These are phyloP conservation scores for Claviceps paspali DNA, from an alignment of 2,329 filamentous ascomycete genomes.

Conservation along the genomic window DNA sequence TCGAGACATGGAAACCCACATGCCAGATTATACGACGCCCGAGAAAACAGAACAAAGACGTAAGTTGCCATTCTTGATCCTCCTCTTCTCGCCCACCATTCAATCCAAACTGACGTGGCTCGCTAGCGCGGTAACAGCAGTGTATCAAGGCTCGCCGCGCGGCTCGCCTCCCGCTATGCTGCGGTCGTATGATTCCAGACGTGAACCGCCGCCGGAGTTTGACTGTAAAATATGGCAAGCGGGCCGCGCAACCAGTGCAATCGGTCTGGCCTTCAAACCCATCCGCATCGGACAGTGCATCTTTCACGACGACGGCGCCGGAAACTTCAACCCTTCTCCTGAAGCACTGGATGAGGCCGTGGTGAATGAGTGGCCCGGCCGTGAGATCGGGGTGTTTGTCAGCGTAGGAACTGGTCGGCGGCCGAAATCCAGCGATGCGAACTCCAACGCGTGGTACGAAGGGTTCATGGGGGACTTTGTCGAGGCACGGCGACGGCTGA, in stretches of 20 bases:
- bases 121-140: constrained; percentile 67
- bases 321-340: constrained; percentile 82
- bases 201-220: constrained; percentile 78
- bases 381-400: constrained; percentile 82
- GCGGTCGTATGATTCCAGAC: constrained; percentile 88
- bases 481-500: constrained; percentile 70
- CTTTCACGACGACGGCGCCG: constrained; percentile 84
- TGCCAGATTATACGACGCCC: constrained; percentile 71
- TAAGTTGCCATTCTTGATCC: constrained; percentile 38
- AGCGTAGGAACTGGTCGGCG: constrained; percentile 90
- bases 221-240: constrained; percentile 97
- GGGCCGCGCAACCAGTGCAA: constrained; percentile 82
- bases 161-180: constrained; percentile 57
- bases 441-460: constrained; percentile 78
- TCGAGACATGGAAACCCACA: constrained; percentile 66
- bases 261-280: constrained; percentile 87
- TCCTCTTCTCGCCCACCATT: not conserved
- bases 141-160: constrained; percentile 69
- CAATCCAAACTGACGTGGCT: not conserved
- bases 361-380: constrained; percentile 86
- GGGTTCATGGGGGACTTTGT: constrained; percentile 85
- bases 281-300: constrained; percentile 85
- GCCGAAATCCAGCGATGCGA: constrained; percentile 47
- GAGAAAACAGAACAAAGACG: constrained; percentile 83
- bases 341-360: constrained; percentile 78